Percentiles rank a stretch among this genome's conserved stretches.
Conservation (phyloP, 768 basidiomycete genomes). For the Dendrothele bispora region DNA sequence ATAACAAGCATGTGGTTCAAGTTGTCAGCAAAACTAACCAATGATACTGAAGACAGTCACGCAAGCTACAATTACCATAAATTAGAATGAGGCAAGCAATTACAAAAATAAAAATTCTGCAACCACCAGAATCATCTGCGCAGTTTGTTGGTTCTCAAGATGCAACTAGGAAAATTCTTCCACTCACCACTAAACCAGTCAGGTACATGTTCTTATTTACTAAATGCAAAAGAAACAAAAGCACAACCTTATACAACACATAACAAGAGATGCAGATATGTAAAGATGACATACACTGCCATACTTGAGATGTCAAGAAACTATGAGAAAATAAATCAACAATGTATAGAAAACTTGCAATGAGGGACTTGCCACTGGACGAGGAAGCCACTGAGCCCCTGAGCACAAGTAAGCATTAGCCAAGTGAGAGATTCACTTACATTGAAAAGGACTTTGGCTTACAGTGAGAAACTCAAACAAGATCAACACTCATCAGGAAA, state of each 20-base stretch:
- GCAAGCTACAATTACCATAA: too few relatives aligned
- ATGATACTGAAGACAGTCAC: constrained; percentile 4
- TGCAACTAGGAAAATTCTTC: too few relatives aligned
- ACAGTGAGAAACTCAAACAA: not conserved
- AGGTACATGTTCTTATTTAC: constrained; percentile 23
- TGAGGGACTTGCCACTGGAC: constrained; percentile 46
- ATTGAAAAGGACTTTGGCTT: constrained; percentile 49
- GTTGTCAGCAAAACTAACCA: not conserved
- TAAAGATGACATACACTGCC: constrained; percentile 37
- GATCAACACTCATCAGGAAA: not conserved
- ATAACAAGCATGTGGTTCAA: not conserved
- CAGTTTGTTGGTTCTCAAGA: too few relatives aligned
- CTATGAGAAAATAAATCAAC: constrained; percentile 18
- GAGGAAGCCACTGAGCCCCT: constrained; percentile 50
- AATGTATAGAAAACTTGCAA: not conserved
- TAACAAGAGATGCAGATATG: not conserved
- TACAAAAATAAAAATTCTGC: constrained; percentile 20
- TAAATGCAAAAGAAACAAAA: not conserved
- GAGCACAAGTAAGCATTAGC: constrained; percentile 16
- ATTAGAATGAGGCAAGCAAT: not conserved
- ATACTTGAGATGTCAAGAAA: constrained; percentile 52
- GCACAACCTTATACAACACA: not conserved
- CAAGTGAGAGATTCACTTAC: constrained; percentile 27
- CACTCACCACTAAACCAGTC: constrained; percentile 16
- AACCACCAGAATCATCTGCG: constrained; percentile 17